Base-by-base conservation (phyloP, 208 protist species). In the Porcisia hertigi region DNA sequence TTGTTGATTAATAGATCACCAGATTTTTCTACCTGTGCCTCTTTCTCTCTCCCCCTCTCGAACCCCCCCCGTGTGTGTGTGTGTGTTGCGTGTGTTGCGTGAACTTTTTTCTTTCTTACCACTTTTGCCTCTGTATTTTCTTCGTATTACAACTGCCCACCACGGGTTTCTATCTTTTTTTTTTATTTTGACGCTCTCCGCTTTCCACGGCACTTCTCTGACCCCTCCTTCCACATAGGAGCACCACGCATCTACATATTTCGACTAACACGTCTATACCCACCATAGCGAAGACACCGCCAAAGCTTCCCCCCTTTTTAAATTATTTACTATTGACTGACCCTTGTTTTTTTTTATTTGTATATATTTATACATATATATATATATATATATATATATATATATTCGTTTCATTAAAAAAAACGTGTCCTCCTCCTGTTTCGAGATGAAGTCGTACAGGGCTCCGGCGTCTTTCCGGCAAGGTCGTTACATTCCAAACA, bases 401-500 rank as follows among this genome's bases (percentile, higher is more conserved):
- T 49, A 49, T 49, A 25, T 67, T 67, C 30, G 20, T 67, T 72
- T 39, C n/a, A n/a, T n/a, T n/a, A n/a, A n/a, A n/a, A n/a, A n/a
- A n/a, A n/a, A n/a, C n/a, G n/a, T n/a, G n/a, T n/a, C n/a, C n/a
- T n/a, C n/a, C n/a, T n/a, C n/a, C 36, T 57, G 49, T 25, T 54
- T 73, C n/a, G 55, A 8, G 49, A 77, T 91, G 87, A 88, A 88
- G 69, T 83, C 81, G 23, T 91, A 88, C 73, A 67, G 72, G 12
- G 73, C 82, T 4, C 83, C 87, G 39, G 79, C 79, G 45, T 88
- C 80, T 6, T 91, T 84, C 58, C 70, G 88, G 62, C 75, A 83
- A 62, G 85, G 87, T 63, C 91, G 88, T 52, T 97, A 97, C 82
- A 74, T 82, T 41, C 82, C 87, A 30, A 82, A 83, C 64, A 86